These are phyloP conservation scores for Stephanodiscus triporus DNA, from an alignment of 108 stramenopile genomes.

Conservation along the genomic window DNA sequence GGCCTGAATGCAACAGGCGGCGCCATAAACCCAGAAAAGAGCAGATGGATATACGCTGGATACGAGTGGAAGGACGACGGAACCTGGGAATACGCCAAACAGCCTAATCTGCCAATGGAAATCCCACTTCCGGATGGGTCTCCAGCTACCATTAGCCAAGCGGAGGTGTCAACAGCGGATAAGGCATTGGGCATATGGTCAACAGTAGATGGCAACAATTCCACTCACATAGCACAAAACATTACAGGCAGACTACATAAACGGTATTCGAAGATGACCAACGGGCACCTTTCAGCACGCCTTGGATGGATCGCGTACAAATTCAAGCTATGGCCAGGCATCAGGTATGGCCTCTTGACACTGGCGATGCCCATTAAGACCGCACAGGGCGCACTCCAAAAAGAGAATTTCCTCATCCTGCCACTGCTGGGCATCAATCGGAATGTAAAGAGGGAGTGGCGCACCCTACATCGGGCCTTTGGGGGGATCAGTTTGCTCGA, in stretches of 20 bases:
- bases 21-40: neutral
- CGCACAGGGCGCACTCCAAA: neutral
- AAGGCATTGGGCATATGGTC: slow-evolving; percentile 2
- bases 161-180: neutral
- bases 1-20: neutral
- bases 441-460: slow-evolving; percentile 8
- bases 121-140: neutral
- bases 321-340: neutral
- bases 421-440: slow-evolving; percentile 11
- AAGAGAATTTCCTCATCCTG: neutral
- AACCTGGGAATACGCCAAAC: neutral
- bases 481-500: slow-evolving; percentile 7
- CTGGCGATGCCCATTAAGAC: neutral
- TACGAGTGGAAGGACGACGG: neutral
- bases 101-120: neutral
- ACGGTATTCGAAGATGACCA: neutral
- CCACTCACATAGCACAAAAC: neutral
- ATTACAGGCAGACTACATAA: neutral
- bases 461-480: slow-evolving; percentile 7
- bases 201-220: neutral
- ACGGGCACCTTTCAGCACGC: neutral
- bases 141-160: neutral
- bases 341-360: neutral
- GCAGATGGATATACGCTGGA: neutral
- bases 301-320: neutral